These are phyloP conservation scores for Diaporthe australafricana DNA, from an alignment of 2,329 filamentous ascomycete species.

Conservation along the genomic window DNA sequence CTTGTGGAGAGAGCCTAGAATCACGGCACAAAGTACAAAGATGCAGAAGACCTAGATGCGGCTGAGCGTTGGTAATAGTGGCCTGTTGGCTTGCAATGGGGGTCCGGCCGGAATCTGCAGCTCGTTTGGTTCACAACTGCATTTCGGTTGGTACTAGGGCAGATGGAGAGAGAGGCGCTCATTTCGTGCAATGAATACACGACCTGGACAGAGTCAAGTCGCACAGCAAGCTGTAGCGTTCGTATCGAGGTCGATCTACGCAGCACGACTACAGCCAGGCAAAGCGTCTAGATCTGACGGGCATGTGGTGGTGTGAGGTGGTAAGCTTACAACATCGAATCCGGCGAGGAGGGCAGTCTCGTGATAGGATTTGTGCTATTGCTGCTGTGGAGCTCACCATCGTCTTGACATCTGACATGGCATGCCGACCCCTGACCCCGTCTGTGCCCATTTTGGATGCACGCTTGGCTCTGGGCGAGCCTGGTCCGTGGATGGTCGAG, in stretches of 20 bases:
- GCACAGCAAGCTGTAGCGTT: background rate
- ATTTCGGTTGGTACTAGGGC: conserved; percentile 19
- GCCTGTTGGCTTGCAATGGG: background rate
- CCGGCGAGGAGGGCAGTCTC: background rate
- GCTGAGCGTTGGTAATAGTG: background rate
- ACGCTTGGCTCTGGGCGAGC: background rate
- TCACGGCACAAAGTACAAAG: background rate
- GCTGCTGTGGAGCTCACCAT: conserved; percentile 22
- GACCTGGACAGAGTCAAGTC: background rate
- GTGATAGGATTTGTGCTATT: conserved; percentile 15
- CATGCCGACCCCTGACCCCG: conserved; percentile 20
- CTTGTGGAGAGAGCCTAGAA: conserved; percentile 15
- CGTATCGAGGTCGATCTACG: background rate
- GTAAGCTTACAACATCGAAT: conserved; percentile 13
- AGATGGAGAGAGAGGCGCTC: conserved; percentile 10
- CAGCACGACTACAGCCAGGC: background rate
- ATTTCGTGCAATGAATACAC: conserved; percentile 6
- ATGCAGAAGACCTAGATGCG: background rate
- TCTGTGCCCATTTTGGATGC: conserved; percentile 21
- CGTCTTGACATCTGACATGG: conserved; percentile 25
- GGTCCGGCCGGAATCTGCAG: background rate
- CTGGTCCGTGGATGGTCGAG: conserved; percentile 7
- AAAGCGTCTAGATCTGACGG: background rate
- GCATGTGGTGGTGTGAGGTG: background rate
- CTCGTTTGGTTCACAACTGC: background rate